phyloP scores from a whole-genome alignment of 129 eudicot genomes.

The Artemisia annua region DNA sequence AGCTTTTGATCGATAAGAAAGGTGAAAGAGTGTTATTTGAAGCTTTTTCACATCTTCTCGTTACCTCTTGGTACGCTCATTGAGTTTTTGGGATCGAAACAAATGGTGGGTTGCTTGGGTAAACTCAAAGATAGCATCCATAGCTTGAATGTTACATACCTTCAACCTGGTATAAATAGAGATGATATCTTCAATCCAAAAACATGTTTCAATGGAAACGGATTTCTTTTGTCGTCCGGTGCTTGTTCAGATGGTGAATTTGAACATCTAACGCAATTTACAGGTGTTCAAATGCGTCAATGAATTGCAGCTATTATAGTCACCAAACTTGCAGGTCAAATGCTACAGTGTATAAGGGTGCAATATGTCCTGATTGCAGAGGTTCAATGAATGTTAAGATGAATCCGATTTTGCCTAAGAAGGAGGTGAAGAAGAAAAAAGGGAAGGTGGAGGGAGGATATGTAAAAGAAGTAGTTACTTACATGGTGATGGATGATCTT shows the following conservation, averaged over 20 bases:
- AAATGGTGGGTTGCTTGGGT: constrained; percentile 9
- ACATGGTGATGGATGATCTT: constrained; percentile 18
- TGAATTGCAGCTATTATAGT: neutral
- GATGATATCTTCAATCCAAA: constrained; percentile 1
- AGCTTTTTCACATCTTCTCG: constrained; percentile 22
- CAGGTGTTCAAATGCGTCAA: neutral
- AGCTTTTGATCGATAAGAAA: constrained; percentile 13
- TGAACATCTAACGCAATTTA: neutral
- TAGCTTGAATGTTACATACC: neutral
- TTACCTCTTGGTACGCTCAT: constrained; percentile 14
- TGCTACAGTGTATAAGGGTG: no score
- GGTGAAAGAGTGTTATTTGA: constrained; percentile 9
- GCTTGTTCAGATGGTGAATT: neutral
- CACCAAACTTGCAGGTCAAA: no score
- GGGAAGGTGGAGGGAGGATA: neutral
- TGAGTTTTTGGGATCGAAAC: neutral
- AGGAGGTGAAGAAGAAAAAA: neutral
- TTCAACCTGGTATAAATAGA: constrained; percentile 3
- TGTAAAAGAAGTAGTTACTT: neutral
- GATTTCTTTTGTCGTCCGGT: neutral
- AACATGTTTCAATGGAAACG: neutral
- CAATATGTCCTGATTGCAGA: neutral
- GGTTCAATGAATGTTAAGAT: neutral
- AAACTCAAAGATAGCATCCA: constrained; percentile 6
- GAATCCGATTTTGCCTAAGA: neutral